Base-by-base conservation (phyloP, 768 basidiomycete species). In the Rhodotorula kratochvilovae region DNA sequence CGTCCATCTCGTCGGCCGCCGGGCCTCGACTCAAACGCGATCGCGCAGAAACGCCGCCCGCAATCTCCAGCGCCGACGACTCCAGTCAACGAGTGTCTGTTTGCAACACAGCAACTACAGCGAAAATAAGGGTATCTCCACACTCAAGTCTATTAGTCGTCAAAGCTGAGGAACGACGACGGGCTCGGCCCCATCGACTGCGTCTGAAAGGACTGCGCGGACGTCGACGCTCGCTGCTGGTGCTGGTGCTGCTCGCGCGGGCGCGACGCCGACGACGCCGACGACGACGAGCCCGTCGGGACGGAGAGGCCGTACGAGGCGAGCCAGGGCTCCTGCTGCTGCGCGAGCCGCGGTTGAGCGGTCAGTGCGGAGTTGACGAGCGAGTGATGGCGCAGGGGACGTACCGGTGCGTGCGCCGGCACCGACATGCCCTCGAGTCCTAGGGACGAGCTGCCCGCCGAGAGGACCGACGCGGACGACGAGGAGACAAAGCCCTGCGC, bases 311-410 rank as follows among this genome's bases (percentile, higher is more conserved):
- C 62, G 29, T 63, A 43, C 10, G 15, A 21, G 19, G n/a, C 62
- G 39, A 63, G 62, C 60, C 60, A 61, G 19, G 8, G 29, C 29
- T 48, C 60, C 60, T 48, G 27, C 51, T 36, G 62, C n/a, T 50
- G n/a, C 25, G 48, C 13, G 35, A 19, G 5, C 23, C 10, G 23
- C 15, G 25, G 23, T 36, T 10, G 6, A 31, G 36, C 8, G 13
- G 25, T 29, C 29, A 29, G 33, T 21, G 23, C 6, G 45, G 19
- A 19, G 45, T 13, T 7, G 42, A 33, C 11, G 29, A 45, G 29
- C 17, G 42, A 42, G 31, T 36, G 4, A 10, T 8, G 23, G 48
- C 23, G 5, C 23, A 50, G 25, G 23, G 25, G 8, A 27, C 48
- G 23, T 23, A 50, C 48, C 6, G 23, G 25, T 11, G 23, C 23